Evolutionary conservation across 192 early-diverging fungal species (phyloP), one percentile per base, ranked within the genome.

Genomic region (Podila epicladia): DNA sequence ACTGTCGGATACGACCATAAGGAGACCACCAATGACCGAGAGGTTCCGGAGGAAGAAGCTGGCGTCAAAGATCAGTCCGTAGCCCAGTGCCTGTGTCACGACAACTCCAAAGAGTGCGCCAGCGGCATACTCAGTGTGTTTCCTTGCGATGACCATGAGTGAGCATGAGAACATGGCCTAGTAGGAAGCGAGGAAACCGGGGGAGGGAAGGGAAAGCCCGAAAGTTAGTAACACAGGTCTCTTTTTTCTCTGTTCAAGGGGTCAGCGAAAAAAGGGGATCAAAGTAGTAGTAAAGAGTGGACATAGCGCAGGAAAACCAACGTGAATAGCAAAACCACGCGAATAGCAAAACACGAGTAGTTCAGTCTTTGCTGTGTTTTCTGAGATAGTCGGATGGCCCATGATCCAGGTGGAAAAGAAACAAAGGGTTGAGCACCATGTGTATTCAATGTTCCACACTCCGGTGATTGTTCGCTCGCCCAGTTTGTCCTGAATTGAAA

Each of bases 1-100:
- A 24, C 87, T 67, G 74, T 98, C 97, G 13, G 96, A 95, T 38
- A 99, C 86, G 17, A 99, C 89, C 94, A 99, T 97, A 74, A 98
- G 82, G 29, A 99, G 89, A 17, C 97, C 97, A 38, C 97, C 97
- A 58, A 92, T 85, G 29, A 99, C 94, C n/a, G 96, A 96, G 26
- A 99, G 85, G 71, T 94, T 94, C 62, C 97, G 94, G 69, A 98
- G 83, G 74, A 99, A 94, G 82, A 98, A 97, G 64, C 86, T 85
- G 51, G 93, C 65, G 79, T 99, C 93, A 73, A 97, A 97, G 57
- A 97, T 88, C 65, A 99, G 87, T 17, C 97, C 97, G 82, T 99
- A 99, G 9, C 95, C 97, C 73, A 99, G 83, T 24, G 94, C 94
- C 71, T 99, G 97, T 60, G 92, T 75, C 8, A 98, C 84, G 13